Evolutionary conservation across 805 yeast species (phyloP), one percentile per base, ranked within the genome.

Genomic region (Cephaloascus albidus): DNA sequence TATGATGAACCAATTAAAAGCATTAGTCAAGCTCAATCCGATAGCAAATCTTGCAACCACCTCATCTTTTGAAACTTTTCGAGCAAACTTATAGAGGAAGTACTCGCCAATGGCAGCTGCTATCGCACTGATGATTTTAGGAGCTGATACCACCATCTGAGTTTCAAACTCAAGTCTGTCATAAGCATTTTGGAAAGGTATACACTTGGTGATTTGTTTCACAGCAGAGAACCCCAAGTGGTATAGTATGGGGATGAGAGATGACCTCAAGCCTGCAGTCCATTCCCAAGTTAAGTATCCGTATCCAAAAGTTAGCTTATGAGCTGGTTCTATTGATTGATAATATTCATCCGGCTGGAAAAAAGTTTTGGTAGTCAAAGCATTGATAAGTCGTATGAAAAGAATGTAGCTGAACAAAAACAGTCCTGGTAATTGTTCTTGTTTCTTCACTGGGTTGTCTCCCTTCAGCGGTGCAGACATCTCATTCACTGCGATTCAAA

Each of bases 321-420:
- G 96, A 0, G 97, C 98, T 0, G 96, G 96, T 52, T 93, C 98
- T 38, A 93, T 61, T 0, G 89, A 69, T 59, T 93, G 99, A 78
- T 81, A 93, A 60, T 71, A 93, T 58, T 93, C 99, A 57, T 93
- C 99, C 0, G 98, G 90, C 57, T 93, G 99, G 61, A 93, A 93
- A 54, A 78, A 93, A 0, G 97, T 87, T 40, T 54, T 54, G 4
- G 76, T 73, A 1, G 78, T 55, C 18, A 84, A 52, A 0, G 94
- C 75, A 57, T 88, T 87, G 49, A 74, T 26, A 8, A 81, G 44
- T 32, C 95, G 58, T n/a, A 72, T 45, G 0, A 63, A 37, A 2
- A 75, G 40, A 4, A 76, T 45, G 38, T 52, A 51, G 17, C n/a
- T n/a, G n/a, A n/a, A n/a, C n/a, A n/a, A n/a, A n/a, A n/a, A n/a